A percentile compares a stretch with the other conserved stretches of the same genome.
Conservation (phyloP, 2,329 filamentous ascomycete species). For the Colletotrichum coccodes region DNA sequence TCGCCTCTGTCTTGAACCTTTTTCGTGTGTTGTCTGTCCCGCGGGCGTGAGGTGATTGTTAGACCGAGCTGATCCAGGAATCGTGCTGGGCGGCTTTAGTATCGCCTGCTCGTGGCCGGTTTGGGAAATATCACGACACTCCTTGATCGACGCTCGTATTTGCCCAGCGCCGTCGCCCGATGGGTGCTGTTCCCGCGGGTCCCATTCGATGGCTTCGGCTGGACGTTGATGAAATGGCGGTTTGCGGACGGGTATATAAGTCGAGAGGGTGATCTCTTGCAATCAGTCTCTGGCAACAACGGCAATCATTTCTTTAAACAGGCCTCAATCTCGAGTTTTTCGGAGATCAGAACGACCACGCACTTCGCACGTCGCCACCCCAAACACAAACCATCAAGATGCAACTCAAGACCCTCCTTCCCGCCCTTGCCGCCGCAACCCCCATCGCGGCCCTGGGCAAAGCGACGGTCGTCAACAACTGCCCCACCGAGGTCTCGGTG, state of each 20-base stretch:
- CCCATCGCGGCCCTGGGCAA: constrained; percentile 42
- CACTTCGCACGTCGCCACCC: too few species aligned
- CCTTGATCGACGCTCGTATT: constrained; percentile 19
- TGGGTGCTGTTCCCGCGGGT: background rate
- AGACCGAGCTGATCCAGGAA: background rate
- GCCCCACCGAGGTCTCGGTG: constrained; percentile 45
- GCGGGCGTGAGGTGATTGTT: background rate
- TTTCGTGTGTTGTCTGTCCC: background rate
- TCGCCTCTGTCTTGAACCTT: background rate
- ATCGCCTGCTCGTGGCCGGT: background rate
- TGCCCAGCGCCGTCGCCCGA: background rate
- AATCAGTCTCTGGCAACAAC: background rate
- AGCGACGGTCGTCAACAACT: constrained; percentile 50
- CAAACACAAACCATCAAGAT: background rate
- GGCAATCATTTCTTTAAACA: background rate
- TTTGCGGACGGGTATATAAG: background rate
- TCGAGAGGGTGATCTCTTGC: background rate
- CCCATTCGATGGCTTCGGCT: background rate
- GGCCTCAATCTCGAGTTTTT: background rate
- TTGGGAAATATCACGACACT: constrained; percentile 9
- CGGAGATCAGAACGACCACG: too few species aligned
- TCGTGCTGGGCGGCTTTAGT: background rate
- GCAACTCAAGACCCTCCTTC: constrained; percentile 21
- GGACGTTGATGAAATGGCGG: background rate
- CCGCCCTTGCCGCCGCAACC: constrained; percentile 36